A percentile compares a stretch with the other conserved stretches of the same genome.
Evolutionary conservation across 768 basidiomycete species (phyloP).

Genomic region (Leccinum subgranulosum): DNA sequence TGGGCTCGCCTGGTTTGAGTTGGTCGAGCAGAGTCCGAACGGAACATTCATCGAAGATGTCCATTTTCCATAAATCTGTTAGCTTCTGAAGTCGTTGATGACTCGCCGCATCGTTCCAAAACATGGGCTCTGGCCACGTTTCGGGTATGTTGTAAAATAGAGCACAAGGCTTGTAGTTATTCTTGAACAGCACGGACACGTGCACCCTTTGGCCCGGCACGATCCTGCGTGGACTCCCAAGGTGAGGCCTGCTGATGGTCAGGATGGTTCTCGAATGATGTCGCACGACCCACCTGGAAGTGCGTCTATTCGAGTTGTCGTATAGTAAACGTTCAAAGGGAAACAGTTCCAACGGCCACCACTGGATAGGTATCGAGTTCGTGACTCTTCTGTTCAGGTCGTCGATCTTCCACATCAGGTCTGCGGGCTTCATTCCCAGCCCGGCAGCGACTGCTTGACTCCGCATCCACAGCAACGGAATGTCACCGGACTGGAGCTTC

Average conservation of each 20-base stretch:
- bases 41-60: constrained; percentile 25
- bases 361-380: constrained; percentile 8
- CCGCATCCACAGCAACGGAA: constrained; percentile 32
- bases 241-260: constrained; percentile 23
- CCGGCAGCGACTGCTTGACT: constrained; percentile 28
- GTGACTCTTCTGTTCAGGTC: constrained; percentile 24
- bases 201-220: constrained; percentile 30
- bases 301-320: constrained; percentile 24
- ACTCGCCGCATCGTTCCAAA: constrained; percentile 27
- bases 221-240: constrained; percentile 24
- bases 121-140: constrained; percentile 28
- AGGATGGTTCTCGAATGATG: background rate
- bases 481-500: constrained; percentile 26
- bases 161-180: constrained; percentile 26
- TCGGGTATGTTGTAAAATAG: constrained; percentile 19
- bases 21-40: constrained; percentile 15
- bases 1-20: constrained; percentile 15
- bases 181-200: constrained; percentile 29
- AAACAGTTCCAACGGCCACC: constrained; percentile 26
- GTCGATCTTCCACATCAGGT: constrained; percentile 27
- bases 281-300: constrained; percentile 13
- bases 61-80: constrained; percentile 27
- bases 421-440: constrained; percentile 18
- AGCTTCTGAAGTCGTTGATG: constrained; percentile 18
- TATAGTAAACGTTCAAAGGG: constrained; percentile 27